These are phyloP conservation scores for Halophytophthora polymorphica DNA, from an alignment of 352 stramenopile species.

Conservation along the genomic window DNA sequence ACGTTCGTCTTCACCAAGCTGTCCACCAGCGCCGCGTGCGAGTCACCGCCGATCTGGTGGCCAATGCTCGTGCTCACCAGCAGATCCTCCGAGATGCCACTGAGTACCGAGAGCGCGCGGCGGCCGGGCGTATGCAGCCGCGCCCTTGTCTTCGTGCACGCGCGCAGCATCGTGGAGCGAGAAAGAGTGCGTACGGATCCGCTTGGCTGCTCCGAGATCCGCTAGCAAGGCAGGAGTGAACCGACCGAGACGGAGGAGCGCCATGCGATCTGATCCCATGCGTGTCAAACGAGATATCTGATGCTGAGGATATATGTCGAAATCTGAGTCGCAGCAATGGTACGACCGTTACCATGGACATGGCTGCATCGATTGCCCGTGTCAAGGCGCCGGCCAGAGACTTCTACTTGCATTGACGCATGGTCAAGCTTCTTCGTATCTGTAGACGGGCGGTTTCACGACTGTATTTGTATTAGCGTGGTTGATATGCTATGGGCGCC, in stretches of 20 bases:
- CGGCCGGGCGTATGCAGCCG: background rate
- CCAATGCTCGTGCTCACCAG: conserved; percentile 83
- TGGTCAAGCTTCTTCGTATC: no score
- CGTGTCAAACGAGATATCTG: conserved; percentile 8
- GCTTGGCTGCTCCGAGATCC: no score
- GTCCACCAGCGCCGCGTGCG: conserved; percentile 63
- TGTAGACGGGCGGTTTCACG: no score
- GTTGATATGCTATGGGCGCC: no score
- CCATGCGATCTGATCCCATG: background rate
- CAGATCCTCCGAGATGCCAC: conserved; percentile 74
- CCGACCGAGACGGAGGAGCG: background rate
- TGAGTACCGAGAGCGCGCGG: conserved; percentile 60
- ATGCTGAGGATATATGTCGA: conserved; percentile 1
- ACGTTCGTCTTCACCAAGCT: conserved; percentile 79
- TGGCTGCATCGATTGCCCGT: no score
- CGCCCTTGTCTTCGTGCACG: no score
- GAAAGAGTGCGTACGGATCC: no score
- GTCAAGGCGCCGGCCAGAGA: no score
- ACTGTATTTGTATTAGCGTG: no score
- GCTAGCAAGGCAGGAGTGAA: conserved; percentile 5
- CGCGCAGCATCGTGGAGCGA: no score
- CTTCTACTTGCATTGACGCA: no score
- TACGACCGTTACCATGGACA: background rate
- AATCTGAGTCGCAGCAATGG: background rate
- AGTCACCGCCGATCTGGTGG: conserved; percentile 73